Conservation (phyloP, 257 asterid genomes). For the Fraxinus americana region DNA sequence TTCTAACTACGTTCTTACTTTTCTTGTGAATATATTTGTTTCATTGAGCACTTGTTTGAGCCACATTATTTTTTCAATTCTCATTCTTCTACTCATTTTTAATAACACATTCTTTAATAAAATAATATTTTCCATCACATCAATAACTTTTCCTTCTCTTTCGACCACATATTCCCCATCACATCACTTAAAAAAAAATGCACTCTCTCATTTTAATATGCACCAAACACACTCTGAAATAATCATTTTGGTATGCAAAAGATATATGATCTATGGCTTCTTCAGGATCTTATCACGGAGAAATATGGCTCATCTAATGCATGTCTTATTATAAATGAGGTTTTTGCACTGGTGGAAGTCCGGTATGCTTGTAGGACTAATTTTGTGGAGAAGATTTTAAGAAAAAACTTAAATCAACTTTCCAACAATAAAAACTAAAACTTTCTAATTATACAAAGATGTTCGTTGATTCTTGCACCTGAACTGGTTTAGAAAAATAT, state of each 20-base stretch:
- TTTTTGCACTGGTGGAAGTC: conserved; percentile 10
- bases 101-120: no score
- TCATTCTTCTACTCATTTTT: no score
- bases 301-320: background rate
- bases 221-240: no score
- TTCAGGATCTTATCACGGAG: conserved; percentile 5
- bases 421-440: background rate
- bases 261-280: background rate
- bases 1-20: conserved; percentile 9
- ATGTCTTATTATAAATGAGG: background rate
- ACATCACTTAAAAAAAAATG: no score
- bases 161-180: no score
- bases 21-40: background rate
- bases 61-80: no score
- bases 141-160: no score
- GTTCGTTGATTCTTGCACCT: background rate
- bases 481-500: conserved; percentile 6
- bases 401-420: background rate
- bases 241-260: conserved; percentile 7
- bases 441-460: background rate
- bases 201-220: no score
- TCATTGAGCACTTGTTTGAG: no score
- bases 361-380: background rate
- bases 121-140: no score
- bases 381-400: background rate